These are phyloP conservation scores for Phialophora macrospora DNA, from an alignment of 2,329 filamentous ascomycete species.

Conservation along the genomic window DNA sequence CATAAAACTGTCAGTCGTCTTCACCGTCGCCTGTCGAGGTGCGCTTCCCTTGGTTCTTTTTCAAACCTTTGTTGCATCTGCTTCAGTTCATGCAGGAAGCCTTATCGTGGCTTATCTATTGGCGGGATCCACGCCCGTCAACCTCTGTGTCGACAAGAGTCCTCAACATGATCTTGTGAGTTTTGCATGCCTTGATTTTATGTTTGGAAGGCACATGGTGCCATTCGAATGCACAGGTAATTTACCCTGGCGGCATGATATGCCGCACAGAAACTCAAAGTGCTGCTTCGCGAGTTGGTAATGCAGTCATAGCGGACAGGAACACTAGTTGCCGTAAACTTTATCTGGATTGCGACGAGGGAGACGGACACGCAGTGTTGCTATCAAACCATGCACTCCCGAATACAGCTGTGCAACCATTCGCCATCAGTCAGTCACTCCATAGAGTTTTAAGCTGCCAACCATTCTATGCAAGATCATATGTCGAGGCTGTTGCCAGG, in stretches of 20 bases:
- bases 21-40: background rate
- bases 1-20: background rate
- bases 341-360: too few relatives aligned
- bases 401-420: too few relatives aligned
- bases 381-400: too few relatives aligned
- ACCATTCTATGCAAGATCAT: too few relatives aligned
- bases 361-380: too few relatives aligned
- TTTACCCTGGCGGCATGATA: background rate
- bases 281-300: background rate
- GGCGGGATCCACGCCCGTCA: background rate
- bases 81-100: background rate
- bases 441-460: too few relatives aligned
- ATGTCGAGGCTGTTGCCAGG: too few relatives aligned
- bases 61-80: background rate
- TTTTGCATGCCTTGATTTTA: background rate
- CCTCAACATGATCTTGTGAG: background rate
- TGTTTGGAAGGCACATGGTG: background rate
- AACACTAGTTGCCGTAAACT: too few relatives aligned
- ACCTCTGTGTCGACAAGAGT: background rate
- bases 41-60: background rate
- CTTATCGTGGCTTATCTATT: background rate
- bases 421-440: too few relatives aligned
- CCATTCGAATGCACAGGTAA: background rate
- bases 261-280: background rate
- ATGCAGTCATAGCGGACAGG: too few relatives aligned